Evolutionary conservation across 2,329 filamentous ascomycete genomes (phyloP).

Genomic region (Triangularia verruculosa): DNA sequence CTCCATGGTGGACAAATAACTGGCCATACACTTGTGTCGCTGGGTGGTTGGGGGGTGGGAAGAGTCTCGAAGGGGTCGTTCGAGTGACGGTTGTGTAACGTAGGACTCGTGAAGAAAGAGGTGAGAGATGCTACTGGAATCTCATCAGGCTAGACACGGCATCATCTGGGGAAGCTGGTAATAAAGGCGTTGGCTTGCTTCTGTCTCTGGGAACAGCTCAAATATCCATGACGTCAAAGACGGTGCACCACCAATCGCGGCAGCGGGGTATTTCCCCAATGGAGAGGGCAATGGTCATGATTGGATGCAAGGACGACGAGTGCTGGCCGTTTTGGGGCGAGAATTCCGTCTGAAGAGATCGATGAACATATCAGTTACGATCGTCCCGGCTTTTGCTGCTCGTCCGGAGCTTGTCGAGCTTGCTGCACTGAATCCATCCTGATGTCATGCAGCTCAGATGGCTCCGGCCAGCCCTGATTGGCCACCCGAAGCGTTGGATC

Average conservation of each 20-base stretch:
- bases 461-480: neutral
- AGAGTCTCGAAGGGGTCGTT: neutral
- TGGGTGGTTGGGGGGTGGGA: neutral
- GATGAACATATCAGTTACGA: neutral
- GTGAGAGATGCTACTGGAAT: neutral
- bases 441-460: neutral
- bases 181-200: neutral
- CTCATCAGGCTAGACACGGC: neutral
- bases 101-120: neutral
- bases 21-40: neutral
- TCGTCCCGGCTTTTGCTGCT: neutral
- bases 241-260: neutral
- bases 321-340: neutral
- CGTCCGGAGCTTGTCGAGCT: neutral
- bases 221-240: neutral
- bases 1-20: slow-evolving; percentile 32
- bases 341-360: neutral
- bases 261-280: neutral
- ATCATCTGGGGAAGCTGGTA: neutral
- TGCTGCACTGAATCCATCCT: neutral
- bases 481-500: neutral
- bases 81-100: neutral
- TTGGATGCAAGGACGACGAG: neutral
- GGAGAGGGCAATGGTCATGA: neutral
- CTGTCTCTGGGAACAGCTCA: neutral